Evolutionary conservation across 768 basidiomycete genomes (phyloP), one percentile per base, ranked within the genome.

Genomic region (Solioccasus polychromus): DNA sequence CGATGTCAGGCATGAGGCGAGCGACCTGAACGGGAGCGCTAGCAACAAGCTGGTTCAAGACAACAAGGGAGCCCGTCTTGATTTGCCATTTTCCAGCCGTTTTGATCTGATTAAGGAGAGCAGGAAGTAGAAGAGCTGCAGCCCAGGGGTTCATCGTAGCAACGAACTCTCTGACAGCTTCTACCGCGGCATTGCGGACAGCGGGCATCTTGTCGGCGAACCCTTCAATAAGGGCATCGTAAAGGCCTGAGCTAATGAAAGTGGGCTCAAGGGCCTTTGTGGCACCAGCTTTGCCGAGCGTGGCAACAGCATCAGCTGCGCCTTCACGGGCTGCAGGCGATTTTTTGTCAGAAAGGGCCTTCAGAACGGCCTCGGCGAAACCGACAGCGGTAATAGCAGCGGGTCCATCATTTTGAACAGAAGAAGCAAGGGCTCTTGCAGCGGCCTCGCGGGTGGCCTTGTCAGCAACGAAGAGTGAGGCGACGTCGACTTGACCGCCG

Each of bases 21-120:
- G 88, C 86, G 43, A 79, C 88, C 73, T 94, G 94, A 48, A 70
- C 61, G 37, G 92, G 89, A 23, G 91, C 88, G 59, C 83, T 83
- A 54, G 69, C 73, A 57, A 96, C 87, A 61, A 97, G 82, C 74
- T 90, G 88, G 72, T 96, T 83, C 61, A 96, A 77, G 57, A 86
- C 71, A 54, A 78, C 70, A 51, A 97, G 77, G 24, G 85, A 79
- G 36, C 94, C 93, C 8, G 85, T 88, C 82, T 97, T 96, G 75
- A 95, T 60, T 69, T 95, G 94, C 92, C 93, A 96, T 69, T 96
- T 96, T 62, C 94, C 92, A 61, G 92, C 90, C 57, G 87, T 88
- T 75, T 91, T 89, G 77, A 97, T 88, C 71, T 95, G 82, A 68
- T 88, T 80, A 61, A 97, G 90, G 64, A 97, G 80, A 46, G 83